These are phyloP conservation scores for Aspergillus puulaauensis DNA, from an alignment of 2,329 filamentous ascomycete genomes.

Conservation along the genomic window DNA sequence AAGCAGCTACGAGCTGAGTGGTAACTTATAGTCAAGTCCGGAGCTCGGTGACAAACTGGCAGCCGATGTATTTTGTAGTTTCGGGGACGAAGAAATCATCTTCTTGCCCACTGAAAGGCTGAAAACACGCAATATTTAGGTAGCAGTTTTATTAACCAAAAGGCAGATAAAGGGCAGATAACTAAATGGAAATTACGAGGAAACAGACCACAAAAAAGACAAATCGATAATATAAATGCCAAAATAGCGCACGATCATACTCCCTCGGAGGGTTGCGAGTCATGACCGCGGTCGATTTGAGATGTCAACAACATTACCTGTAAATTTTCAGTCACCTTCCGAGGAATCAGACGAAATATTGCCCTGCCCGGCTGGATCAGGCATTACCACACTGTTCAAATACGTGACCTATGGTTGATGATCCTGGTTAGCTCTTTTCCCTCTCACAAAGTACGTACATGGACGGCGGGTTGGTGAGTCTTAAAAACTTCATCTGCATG, in stretches of 20 bases:
- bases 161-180: background rate
- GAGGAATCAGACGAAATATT: conserved; percentile 33
- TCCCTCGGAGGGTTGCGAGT: conserved; percentile 8
- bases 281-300: background rate
- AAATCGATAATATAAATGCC: background rate
- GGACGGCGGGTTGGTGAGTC: background rate
- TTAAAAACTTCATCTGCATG: conserved; percentile 4
- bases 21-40: background rate
- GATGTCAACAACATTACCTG: background rate
- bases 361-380: conserved; percentile 56
- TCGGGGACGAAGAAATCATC: background rate
- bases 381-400: conserved; percentile 72
- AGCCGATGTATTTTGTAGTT: conserved; percentile 6
- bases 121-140: conserved; percentile 1
- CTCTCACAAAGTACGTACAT: conserved; percentile 8
- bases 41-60: background rate
- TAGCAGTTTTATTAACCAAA: background rate
- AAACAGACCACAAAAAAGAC: background rate
- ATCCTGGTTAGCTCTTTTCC: conserved; percentile 24
- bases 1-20: conserved; percentile 9
- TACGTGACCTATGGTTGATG: conserved; percentile 60
- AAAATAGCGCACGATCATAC: conserved; percentile 9
- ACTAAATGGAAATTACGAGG: conserved; percentile 1
- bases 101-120: background rate
- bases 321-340: conserved; percentile 5